Evolutionary conservation across 768 basidiomycete genomes (phyloP), one percentile per base, ranked within the genome.

Genomic region (Clitopilus passeckerianus): DNA sequence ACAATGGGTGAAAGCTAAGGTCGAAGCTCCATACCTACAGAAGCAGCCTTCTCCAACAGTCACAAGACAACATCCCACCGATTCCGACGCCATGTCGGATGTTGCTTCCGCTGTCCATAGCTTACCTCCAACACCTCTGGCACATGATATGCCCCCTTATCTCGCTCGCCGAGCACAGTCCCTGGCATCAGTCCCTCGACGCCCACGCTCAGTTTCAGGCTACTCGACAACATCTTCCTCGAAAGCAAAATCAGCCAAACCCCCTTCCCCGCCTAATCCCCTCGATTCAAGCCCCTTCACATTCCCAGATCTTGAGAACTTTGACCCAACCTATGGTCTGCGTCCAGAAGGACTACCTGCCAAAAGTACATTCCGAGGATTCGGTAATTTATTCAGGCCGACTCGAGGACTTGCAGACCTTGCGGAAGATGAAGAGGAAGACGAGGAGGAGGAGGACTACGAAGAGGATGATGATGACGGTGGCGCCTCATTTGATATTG

Each of bases 271-370:
- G 0, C 66, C 67, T 8, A 71, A 71, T 58, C 68, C 67, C 54
- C 61, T 20, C 7, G 59, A 59, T 44, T 44, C 59, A 33, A 76
- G 77, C 54, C 66, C 64, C 30, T 57, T 57, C 37, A 67, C 75
- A 56, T 69, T 72, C 58, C 72, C 75, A 5, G 77, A 79, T 23
- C 68, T 94, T 33, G 95, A 97, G 73, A 87, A 91, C 61, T 97
- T 91, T 71, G 96, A 98, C 67, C 96, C 95, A 0, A 98, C 96
- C 0, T 98, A 99, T 68, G 96, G 96, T 15, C 77, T 98, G 12
- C 88, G 96, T 23, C 93, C 94, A 0, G 95, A 98, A 67, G 91
- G 92, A 1, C 77, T 96, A 1, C 95, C 95, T 0, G 81, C 83
- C 1, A 95, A 93, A 74, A 89, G 88, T 60, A 82, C 86, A 3